phyloP scores from a whole-genome alignment of 805 yeast genomes.

The Kuraishia piskuri region DNA sequence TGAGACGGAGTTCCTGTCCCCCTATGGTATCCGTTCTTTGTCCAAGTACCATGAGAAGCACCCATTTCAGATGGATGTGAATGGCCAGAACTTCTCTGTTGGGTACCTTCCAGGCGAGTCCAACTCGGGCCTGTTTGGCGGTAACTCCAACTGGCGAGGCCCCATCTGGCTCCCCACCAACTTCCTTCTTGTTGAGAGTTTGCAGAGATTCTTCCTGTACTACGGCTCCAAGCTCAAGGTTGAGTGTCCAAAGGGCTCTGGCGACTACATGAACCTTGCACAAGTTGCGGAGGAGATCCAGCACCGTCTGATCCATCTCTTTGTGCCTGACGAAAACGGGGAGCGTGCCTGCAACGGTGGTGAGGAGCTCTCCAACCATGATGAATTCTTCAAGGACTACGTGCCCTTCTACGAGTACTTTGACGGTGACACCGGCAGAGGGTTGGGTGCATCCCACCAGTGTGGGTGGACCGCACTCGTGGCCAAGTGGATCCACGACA shows the following conservation, averaged over 20 bases:
- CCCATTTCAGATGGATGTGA: slow-evolving; percentile 78
- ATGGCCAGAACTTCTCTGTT: slow-evolving; percentile 64
- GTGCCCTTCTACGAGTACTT: slow-evolving; percentile 82
- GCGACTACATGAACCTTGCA: slow-evolving; percentile 66
- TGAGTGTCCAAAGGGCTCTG: slow-evolving; percentile 83
- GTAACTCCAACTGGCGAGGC: slow-evolving; percentile 95
- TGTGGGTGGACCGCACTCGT: slow-evolving; percentile 95
- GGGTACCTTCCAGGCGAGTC: slow-evolving; percentile 82
- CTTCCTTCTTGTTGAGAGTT: slow-evolving; percentile 75
- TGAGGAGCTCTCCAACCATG: slow-evolving; percentile 40
- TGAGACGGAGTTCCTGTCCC: slow-evolving; percentile 77
- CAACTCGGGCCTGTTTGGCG: slow-evolving; percentile 91
- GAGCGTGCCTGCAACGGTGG: slow-evolving; percentile 75
- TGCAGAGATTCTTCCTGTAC: slow-evolving; percentile 80
- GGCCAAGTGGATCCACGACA: slow-evolving; percentile 86
- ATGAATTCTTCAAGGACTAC: slow-evolving; percentile 65
- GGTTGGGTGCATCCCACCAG: slow-evolving; percentile 89
- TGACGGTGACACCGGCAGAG: slow-evolving; percentile 92
- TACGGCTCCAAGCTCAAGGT: slow-evolving; percentile 82
- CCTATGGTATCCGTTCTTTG: slow-evolving; percentile 79
- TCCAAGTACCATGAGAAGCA: slow-evolving; percentile 79
- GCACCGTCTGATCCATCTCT: slow-evolving; percentile 73
- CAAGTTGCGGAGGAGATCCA: slow-evolving; percentile 88
- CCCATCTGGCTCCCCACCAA: slow-evolving; percentile 96
- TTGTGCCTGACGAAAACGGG: slow-evolving; percentile 53